Evolutionary conservation across 1,284 basidiomycete genomes (phyloP), one percentile per base, ranked within the genome.

Genomic region (Vanrija pseudolonga): DNA sequence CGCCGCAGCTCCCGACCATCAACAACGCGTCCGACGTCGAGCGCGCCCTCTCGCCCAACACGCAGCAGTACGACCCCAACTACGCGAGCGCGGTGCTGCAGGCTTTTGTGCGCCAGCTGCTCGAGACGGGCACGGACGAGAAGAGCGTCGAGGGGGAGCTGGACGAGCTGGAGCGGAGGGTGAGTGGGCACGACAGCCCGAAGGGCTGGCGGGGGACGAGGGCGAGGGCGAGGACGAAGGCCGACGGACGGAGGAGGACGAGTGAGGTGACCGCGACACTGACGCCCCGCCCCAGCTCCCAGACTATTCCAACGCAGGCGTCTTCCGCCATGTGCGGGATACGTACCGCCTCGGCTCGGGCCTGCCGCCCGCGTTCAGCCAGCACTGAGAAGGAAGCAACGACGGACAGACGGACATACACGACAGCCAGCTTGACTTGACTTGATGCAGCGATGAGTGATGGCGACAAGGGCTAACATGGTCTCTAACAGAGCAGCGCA

Each of bases 71-170:
- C 20, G 50, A 56, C 46, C 50, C 55, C 19, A 23, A 48, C 24
- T 56, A 56, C 39, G 55, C 55, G 8, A 42, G 18, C 6, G 55
- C 55, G 0, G 55, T 56, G 12, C 50, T 56, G 12, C 24, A 45
- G 46, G 37, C 50, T 12, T 56, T 45, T 38, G 55, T 56, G 12
- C 46, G 44, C 15, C 22, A 22, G 32, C 51, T 48, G 46, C 41
- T 53, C 28, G 36, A 43, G 51, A 41, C 44, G 22, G 45, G 45
- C 22, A 28, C 40, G 17, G 12, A 18, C n/a, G 46, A 53, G 23
- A 23, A 26, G 22, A 32, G 43, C 7, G 47, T 53, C 17, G 23
- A 24, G 4, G 22, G 19, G 6, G 51, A 53, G 20, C 9, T 53
- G n/a, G 40, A 53, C 45, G 51, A 47, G 12, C 41, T 53, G 4